Evolutionary conservation across 306 rosid species (phyloP), one percentile per base, ranked within the genome.

Genomic region (Senna tora): DNA sequence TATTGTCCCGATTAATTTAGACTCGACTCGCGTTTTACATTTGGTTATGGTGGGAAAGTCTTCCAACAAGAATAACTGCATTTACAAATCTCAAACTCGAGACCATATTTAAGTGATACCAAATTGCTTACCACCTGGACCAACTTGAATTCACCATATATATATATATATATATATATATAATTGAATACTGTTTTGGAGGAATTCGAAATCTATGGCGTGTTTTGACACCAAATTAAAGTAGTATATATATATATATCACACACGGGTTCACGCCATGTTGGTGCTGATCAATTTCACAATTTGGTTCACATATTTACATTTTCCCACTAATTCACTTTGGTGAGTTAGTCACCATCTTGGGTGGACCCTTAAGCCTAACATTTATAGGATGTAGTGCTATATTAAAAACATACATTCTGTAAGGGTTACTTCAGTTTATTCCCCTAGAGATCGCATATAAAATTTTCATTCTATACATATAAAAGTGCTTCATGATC

Each of bases 321-420:
- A 51, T 65, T 39, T 36, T 12, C 67, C 77, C 83, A 70, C 69
- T 53, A 66, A 50, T 47, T 75, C 77, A 67, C 42, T 73, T 30
- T 83, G 62, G 63, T 76, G 81, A 83, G 87, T 83, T 81, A 81
- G 86, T 80, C 82, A 83, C 81, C 61, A 84, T 82, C 84, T 71
- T 76, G 62, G 82, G 84, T 87, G 94, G 88, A 85, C 81, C 83
- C 66, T 83, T 80, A 54, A 62, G 67, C 59, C 79, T 81, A 82
- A 83, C 81, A 81, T 81, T 64, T 78, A 76, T 66, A 53, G 78
- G 42, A 74, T 75, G 69, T 59, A 80, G 68, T 80, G 78, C 75
- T 72, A 64, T 75, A 65, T 67, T 19, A 32, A 38, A 39, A 43
- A 33, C 39, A 53, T 20, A 62, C 67, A 68, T 68, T 41, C 38